Evolutionary conservation across 768 basidiomycete species (phyloP).

Genomic region (Tylopilus balloui): DNA sequence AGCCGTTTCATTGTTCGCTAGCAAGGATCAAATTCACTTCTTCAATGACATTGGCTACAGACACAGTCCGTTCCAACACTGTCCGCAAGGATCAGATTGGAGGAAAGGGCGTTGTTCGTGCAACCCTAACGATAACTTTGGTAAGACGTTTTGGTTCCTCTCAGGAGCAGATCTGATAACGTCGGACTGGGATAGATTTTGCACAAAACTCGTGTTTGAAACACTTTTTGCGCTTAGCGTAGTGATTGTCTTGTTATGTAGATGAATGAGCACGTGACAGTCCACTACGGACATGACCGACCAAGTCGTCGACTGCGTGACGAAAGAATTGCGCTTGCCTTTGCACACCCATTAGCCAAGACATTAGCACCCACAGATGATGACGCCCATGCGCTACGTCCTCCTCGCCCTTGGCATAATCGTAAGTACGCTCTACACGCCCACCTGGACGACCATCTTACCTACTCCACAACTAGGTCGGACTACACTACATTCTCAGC

Average conservation of each 20-base stretch:
- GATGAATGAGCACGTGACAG: neutral
- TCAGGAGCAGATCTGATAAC: conserved; percentile 3
- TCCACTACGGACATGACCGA: neutral
- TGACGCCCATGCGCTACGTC: conserved; percentile 60
- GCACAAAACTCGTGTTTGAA: conserved; percentile 28
- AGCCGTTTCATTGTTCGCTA: conserved; percentile 83
- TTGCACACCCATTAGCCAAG: neutral
- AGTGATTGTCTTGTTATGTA: conserved; percentile 15
- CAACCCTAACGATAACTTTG: conserved; percentile 67
- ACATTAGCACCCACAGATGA: conserved; percentile 40
- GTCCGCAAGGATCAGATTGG: conserved; percentile 75
- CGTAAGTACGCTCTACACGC: conserved; percentile 32
- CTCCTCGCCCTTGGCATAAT: conserved; percentile 43
- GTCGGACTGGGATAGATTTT: conserved; percentile 15
- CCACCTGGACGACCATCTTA: conserved; percentile 8
- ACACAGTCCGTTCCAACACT: conserved; percentile 93
- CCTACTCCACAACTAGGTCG: conserved; percentile 25
- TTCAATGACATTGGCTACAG: conserved; percentile 93
- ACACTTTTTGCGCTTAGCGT: conserved; percentile 27
- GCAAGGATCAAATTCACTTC: conserved; percentile 89
- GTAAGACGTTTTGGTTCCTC: conserved; percentile 35
- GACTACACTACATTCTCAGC: conserved; percentile 40
- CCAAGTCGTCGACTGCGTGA: neutral
- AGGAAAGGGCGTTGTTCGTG: conserved; percentile 84
- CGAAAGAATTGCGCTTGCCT: neutral